A percentile compares a stretch with the other conserved stretches of the same genome.
Conservation (phyloP, 257 asterid species). For the Datura wrightii region DNA sequence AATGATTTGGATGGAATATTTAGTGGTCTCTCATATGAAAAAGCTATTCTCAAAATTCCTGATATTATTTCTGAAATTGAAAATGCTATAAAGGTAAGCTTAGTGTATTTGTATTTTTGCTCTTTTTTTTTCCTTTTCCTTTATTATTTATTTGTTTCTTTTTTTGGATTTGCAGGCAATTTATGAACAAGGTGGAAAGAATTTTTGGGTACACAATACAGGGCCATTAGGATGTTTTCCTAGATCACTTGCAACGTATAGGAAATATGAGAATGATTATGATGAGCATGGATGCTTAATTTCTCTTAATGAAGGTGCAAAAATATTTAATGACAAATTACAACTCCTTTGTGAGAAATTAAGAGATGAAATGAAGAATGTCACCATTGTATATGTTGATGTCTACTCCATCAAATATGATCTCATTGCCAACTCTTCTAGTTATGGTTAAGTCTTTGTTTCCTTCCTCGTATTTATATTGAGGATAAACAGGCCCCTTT, state of each 20-base stretch:
- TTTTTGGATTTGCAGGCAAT: constrained; percentile 35
- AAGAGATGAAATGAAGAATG: constrained; percentile 35
- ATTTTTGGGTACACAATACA: constrained; percentile 57
- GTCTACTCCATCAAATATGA: constrained; percentile 53
- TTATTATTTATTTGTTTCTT: too few relatives aligned
- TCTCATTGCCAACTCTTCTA: constrained; percentile 45
- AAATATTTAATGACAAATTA: constrained; percentile 44
- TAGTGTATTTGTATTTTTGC: neutral
- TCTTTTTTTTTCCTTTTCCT: neutral
- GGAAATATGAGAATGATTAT: constrained; percentile 35
- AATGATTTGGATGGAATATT: constrained; percentile 49
- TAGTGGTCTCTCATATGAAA: constrained; percentile 35
- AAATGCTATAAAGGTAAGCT: constrained; percentile 47
- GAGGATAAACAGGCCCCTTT: too few relatives aligned
- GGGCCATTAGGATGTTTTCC: constrained; percentile 67
- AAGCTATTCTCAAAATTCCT: constrained; percentile 45
- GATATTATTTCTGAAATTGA: constrained; percentile 48
- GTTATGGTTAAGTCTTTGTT: constrained; percentile 42
- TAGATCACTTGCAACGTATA: constrained; percentile 37
- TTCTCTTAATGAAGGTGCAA: constrained; percentile 47
- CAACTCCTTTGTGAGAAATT: constrained; percentile 35
- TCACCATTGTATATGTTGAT: constrained; percentile 53
- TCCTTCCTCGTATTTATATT: too few relatives aligned
- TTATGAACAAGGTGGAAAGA: constrained; percentile 46
- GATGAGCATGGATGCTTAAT: constrained; percentile 52